Evolutionary conservation across 441 rosid genomes (phyloP), one percentile per base, ranked within the genome.

Genomic region (Syzygium malaccense): DNA sequence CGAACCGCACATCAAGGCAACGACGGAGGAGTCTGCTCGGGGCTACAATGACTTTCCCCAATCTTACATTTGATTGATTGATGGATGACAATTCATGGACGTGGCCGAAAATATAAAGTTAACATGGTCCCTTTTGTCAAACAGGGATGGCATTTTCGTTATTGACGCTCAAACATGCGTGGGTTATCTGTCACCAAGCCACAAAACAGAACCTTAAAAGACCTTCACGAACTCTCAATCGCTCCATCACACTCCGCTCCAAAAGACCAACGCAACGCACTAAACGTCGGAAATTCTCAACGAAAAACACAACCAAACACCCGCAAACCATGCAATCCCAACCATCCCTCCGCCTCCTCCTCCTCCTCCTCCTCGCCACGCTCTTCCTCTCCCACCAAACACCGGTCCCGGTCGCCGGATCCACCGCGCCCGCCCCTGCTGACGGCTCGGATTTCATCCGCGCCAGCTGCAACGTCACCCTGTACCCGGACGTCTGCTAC

Each of bases 401-500:
- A 55, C 62, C 89, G 12, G 57, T 55, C 86, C 60, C 91, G 45
- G 85, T 92, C 93, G 85, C 89, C 87, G 85, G 86, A 85, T 88
- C 86, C 62, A 78, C 89, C 55, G 57, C 14, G 33, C 75, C 90
- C 83, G 11, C 66, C 88, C 12, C 90, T 83, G 30, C 92, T 80
- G 89, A 87, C 92, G 89, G 51, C 92, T 83, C 93, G 5, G 96
- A 93, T 20, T 97, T 93, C 94, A 94, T 97, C 93, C 98, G 94
- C 2, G 49, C 93, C 19, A 95, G 95, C 93, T 97, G 99, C 95
- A 91, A 90, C 91, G 91, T 93, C 19, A 97, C 99, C 45, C 91
- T 96, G 11, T 97, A 97, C 92, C 98, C 98, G 0, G 97, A 96
- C 84, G 68, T 97, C 54, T 97, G 99, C 94, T 96, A 86, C 92